These are phyloP conservation scores for Chrysoporthe puriensis DNA, from an alignment of 2,329 filamentous ascomycete species.

Conservation along the genomic window DNA sequence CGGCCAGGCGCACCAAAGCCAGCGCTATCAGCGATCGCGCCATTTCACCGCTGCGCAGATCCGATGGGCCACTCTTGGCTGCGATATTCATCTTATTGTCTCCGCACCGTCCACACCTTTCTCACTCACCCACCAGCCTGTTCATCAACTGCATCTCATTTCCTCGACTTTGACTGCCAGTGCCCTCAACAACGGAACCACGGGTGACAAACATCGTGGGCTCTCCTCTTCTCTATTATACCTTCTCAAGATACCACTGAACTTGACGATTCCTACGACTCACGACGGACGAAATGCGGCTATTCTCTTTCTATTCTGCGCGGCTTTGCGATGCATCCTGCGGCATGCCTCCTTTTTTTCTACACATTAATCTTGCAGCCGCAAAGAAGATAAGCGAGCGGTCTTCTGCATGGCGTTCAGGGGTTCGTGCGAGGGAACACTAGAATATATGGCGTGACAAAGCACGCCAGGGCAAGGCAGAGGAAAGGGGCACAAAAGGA, in stretches of 20 bases:
- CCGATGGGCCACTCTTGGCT: slow-evolving; percentile 6
- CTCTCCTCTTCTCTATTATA: slow-evolving; percentile 22
- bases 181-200: neutral
- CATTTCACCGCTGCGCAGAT: neutral
- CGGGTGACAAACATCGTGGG: neutral
- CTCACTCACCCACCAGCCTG: neutral
- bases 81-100: slow-evolving; percentile 12
- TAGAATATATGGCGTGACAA: slow-evolving; percentile 11
- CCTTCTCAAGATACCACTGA: slow-evolving; percentile 27
- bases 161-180: neutral
- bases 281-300: slow-evolving; percentile 22
- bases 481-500: slow-evolving; percentile 17
- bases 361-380: slow-evolving; percentile 23
- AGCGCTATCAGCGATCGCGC: slow-evolving; percentile 17
- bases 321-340: slow-evolving; percentile 20
- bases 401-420: slow-evolving; percentile 24
- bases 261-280: slow-evolving; percentile 24
- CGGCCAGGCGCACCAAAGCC: neutral
- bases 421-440: slow-evolving; percentile 12
- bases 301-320: slow-evolving; percentile 15
- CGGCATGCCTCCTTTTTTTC: slow-evolving; percentile 4
- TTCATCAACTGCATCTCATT: neutral
- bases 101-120: neutral
- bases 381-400: slow-evolving; percentile 7
- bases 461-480: neutral